Base-by-base conservation (phyloP, 441 rosid species). In the Populus hybrid region DNA sequence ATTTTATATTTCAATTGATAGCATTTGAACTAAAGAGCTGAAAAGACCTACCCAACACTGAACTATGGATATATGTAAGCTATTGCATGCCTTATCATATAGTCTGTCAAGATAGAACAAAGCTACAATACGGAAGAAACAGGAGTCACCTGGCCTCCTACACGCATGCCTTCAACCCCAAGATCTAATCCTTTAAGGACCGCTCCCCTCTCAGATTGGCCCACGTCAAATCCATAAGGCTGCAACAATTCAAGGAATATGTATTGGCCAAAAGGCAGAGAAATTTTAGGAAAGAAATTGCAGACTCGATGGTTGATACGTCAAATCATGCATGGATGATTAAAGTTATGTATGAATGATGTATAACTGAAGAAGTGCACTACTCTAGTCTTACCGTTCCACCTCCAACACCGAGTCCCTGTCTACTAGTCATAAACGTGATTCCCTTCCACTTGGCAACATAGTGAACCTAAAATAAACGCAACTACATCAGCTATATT, bases 211-310 rank as follows among this genome's bases (percentile, higher is more conserved):
- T 95, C 97, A 9, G 99, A 95, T 81, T 95, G 94, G 16, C 99
- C 97, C 72, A 95, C 92, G 77, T 95, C 97, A 83, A 95, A 94
- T 63, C 98, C 99, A 73, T 95, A 95, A 73, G 97, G 97, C 98
- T 93, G 91, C 84, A 85, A 8, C 67, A 79, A 67, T 73, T 75
- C 34, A 80, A 78, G 34, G 74, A 75, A 42, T 23, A n/a, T n/a
- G 68, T 16, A 24, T 61, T 35, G 6, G 12, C 38, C 59, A 50
- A 28, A 76, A 30, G 16, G 30, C 12, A 38, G 50, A 30, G 69
- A 77, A 70, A 21, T 10, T 50, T 69, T 69, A 50, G 59, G 14
- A 35, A 32, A 71, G 19, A 9, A 75, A 50, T 14, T 23, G 32
- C 23, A 14, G 19, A 38, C 10, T 34, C 9, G 18, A 5, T 18